Base-by-base conservation (phyloP, 805 yeast genomes). In the Wickerhamiella vanderwaltii region DNA sequence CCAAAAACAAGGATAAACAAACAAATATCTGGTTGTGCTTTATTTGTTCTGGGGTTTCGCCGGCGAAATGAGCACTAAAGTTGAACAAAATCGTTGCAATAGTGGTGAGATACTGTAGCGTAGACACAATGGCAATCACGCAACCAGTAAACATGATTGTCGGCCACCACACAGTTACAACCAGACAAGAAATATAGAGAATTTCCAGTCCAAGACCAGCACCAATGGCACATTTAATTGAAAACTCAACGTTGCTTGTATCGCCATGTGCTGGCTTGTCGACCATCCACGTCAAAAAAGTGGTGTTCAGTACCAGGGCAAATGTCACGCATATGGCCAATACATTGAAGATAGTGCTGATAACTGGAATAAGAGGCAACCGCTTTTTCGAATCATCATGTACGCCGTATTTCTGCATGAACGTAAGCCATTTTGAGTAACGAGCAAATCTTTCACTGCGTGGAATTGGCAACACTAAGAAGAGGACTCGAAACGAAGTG, bases 101-200 rank as follows among this genome's bases (percentile, higher is more conserved):
- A 3, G 52, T 43, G 12, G 50, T 46, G 13, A 51, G 35, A 28
- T 51, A 18, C 20, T 49, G 47, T 22, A 53, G 45, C 7, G 47
- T 41, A 2, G 51, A 46, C 6, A 37, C 36, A 22, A 49, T 41
- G 19, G 49, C 33, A 12, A 53, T 35, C 5, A 51, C 24, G 19
- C 53, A 49, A 41, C 51, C 55, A n/a, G 54, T 48, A 6, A 51
- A 42, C 55, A 50, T 46, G 37, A 17, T 46, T 26, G 20, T 37
- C 26, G 41, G 44, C 50, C 40, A 50, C 15, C 42, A 50, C 45
- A 43, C 37, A 35, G 30, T 34, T 11, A 44, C 26, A 20, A 38
- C 33, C 9, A 32, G 17, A 6, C 41, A 19, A 9, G 34, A 9
- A 5, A 32, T 25, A 23, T 45, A 51, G 5, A 30, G 28, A 2